Evolutionary conservation across 2,329 filamentous ascomycete species (phyloP).

Genomic region (Chalaropsis thielavioides): DNA sequence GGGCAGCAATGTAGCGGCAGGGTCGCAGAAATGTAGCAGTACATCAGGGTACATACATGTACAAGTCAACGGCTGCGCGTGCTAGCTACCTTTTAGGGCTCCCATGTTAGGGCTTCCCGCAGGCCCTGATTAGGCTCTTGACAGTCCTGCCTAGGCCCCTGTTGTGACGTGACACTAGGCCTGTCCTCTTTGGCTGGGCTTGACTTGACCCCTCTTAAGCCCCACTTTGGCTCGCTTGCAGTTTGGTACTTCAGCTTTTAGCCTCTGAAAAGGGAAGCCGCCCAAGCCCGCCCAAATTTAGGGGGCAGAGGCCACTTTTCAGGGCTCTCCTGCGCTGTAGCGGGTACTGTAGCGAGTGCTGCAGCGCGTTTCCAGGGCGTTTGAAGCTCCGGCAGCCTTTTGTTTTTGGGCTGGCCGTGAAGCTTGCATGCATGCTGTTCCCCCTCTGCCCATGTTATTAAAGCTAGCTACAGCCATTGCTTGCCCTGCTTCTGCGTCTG

Average conservation of each 20-base stretch:
- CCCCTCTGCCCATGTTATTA: background rate
- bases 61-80: too few relatives aligned
- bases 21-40: background rate
- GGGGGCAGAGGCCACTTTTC: background rate
- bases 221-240: background rate
- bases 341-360: background rate
- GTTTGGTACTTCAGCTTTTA: background rate
- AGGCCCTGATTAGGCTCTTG: too few relatives aligned
- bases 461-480: background rate
- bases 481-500: too few relatives aligned
- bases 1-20: background rate
- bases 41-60: too few relatives aligned
- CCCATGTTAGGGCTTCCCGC: background rate
- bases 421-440: background rate
- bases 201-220: background rate
- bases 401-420: too few relatives aligned
- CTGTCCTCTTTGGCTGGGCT: background rate
- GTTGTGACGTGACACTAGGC: background rate
- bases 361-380: background rate
- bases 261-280: background rate
- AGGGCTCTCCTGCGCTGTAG: background rate
- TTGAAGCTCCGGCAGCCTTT: background rate
- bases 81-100: background rate
- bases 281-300: background rate
- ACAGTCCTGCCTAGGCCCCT: background rate